Percentiles rank a stretch among this genome's conserved stretches.
Conservation (phyloP, 306 rosid species). For the Casuarina cunninghamiana region DNA sequence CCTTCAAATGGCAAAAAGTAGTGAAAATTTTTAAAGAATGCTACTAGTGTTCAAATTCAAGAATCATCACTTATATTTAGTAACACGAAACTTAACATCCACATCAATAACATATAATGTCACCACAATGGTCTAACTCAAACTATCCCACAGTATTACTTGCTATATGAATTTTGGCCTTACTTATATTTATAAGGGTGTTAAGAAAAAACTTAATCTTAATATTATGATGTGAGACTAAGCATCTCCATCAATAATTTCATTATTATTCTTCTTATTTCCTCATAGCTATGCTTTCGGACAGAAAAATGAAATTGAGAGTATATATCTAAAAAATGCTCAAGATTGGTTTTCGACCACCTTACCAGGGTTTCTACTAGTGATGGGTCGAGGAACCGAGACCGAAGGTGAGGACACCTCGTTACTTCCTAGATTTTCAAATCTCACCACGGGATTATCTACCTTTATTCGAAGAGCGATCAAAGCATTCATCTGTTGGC, state of each 20-base stretch:
- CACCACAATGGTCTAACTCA: no score
- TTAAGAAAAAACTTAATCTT: no score
- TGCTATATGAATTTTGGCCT: no score
- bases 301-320: neutral
- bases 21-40: neutral
- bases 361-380: slow-evolving; percentile 43
- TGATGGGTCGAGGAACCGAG: slow-evolving; percentile 14
- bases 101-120: no score
- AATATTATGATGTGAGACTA: no score
- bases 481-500: slow-evolving; percentile 70
- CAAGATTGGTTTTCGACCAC: neutral
- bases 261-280: no score
- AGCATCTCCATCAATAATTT: no score
- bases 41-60: neutral
- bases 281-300: no score
- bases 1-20: slow-evolving; percentile 29
- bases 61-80: no score
- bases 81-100: no score
- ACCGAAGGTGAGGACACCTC: slow-evolving; percentile 21
- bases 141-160: no score
- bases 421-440: slow-evolving; percentile 23
- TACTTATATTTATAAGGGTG: no score
- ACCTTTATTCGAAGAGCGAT: slow-evolving; percentile 69
- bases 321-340: neutral
- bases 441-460: slow-evolving; percentile 43